Percentiles rank a stretch among this genome's conserved stretches.
phyloP scores from a whole-genome alignment of 148 eudicot species.

The Pharnaceum exiguum region DNA sequence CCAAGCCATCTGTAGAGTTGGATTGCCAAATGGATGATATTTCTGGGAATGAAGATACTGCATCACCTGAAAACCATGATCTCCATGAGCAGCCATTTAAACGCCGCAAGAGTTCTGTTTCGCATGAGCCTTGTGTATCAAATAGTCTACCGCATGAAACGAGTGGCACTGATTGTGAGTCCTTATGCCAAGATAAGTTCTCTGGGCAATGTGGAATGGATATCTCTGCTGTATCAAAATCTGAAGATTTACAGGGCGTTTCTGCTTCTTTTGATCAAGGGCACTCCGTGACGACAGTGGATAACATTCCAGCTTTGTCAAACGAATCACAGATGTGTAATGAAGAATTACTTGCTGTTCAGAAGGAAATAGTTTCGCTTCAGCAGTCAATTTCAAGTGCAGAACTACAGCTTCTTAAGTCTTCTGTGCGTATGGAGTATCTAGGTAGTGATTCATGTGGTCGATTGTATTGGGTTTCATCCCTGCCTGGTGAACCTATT shows the following conservation, averaged over 20 bases:
- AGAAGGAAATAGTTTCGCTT: constrained; percentile 31
- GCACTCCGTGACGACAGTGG: constrained; percentile 5
- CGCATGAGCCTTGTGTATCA: constrained; percentile 8
- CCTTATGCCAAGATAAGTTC: constrained; percentile 23
- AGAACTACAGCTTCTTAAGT: constrained; percentile 45
- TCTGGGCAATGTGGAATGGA: constrained; percentile 15
- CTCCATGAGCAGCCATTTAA: constrained; percentile 18
- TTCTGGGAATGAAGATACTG: constrained; percentile 15
- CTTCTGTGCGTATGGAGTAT: constrained; percentile 54
- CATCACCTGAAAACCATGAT: constrained; percentile 11
- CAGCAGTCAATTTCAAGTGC: constrained; percentile 37
- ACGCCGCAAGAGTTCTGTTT: constrained; percentile 10
- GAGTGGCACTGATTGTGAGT: constrained; percentile 19
- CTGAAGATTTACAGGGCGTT: constrained; percentile 30
- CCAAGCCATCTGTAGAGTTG: constrained; percentile 22
- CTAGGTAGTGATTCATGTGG: constrained; percentile 54
- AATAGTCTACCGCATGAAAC: constrained; percentile 18
- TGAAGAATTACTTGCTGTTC: constrained; percentile 31
- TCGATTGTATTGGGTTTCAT: constrained; percentile 50
- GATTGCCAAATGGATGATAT: constrained; percentile 18
- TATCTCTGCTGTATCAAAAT: constrained; percentile 15
- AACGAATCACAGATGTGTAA: constrained; percentile 20
- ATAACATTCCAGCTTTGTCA: constrained; percentile 10
- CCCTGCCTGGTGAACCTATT: constrained; percentile 32
- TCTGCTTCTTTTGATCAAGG: constrained; percentile 9